phyloP scores from a whole-genome alignment of 2,329 filamentous ascomycete genomes.

The Cercospora sesami region DNA sequence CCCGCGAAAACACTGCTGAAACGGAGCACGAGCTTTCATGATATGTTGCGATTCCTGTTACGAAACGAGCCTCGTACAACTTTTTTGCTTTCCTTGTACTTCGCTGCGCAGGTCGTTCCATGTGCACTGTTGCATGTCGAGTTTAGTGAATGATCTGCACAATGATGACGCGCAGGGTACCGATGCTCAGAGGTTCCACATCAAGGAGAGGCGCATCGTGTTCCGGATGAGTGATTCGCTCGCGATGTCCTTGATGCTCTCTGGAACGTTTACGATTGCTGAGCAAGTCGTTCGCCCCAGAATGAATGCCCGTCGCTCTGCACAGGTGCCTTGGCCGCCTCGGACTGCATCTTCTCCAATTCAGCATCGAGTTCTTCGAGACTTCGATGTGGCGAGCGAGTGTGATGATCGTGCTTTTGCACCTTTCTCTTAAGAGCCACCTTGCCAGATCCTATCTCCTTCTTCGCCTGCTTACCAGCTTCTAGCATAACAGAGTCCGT shows the following conservation, averaged over 20 bases:
- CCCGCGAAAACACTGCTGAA: no score
- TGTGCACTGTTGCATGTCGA: not conserved
- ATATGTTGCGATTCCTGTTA: no score
- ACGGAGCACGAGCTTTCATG: no score
- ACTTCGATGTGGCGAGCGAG: not conserved
- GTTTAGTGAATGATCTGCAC: not conserved
- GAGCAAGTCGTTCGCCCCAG: not conserved
- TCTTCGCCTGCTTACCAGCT: not conserved
- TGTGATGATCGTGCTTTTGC: not conserved
- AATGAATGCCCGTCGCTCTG: not conserved
- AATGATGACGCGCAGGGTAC: not conserved
- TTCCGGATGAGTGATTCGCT: not conserved
- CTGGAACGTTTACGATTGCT: not conserved
- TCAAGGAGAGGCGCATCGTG: not conserved
- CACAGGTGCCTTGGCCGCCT: not conserved
- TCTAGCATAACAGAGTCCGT: not conserved
- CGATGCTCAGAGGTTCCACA: not conserved
- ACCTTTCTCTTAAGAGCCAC: not conserved
- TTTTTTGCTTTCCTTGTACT: not conserved
- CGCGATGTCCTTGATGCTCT: not conserved
- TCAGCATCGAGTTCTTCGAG: not conserved
- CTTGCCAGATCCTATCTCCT: not conserved
- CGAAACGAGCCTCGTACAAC: not conserved
- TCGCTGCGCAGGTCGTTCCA: not conserved
- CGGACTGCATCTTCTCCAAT: not conserved